These are phyloP conservation scores for Primulina huaijiensis DNA, from an alignment of 257 asterid species.

Conservation along the genomic window DNA sequence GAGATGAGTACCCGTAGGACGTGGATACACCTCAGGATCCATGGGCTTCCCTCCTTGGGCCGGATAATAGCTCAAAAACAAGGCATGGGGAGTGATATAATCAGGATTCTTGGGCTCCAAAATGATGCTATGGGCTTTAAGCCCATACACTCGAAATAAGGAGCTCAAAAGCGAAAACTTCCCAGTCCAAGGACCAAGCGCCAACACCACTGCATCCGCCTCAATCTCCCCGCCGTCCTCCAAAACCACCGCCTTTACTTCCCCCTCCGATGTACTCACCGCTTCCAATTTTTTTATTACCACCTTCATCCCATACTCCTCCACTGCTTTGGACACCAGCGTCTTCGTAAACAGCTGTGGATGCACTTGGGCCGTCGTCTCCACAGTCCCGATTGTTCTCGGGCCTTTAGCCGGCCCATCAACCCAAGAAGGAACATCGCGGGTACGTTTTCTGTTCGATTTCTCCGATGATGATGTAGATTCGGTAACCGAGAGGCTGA, in stretches of 20 bases:
- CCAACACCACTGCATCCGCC: slow-evolving; percentile 69
- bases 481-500: slow-evolving; percentile 57
- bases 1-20: slow-evolving; percentile 66
- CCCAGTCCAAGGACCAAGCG: slow-evolving; percentile 92
- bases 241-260: slow-evolving; percentile 55
- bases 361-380: slow-evolving; percentile 88
- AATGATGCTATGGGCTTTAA: slow-evolving; percentile 80
- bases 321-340: slow-evolving; percentile 60
- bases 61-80: slow-evolving; percentile 61
- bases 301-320: slow-evolving; percentile 58
- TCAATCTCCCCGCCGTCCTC: slow-evolving; percentile 55
- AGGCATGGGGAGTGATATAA: slow-evolving; percentile 54
- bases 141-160: slow-evolving; percentile 50
- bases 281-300: slow-evolving; percentile 61
- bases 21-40: slow-evolving; percentile 91
- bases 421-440: slow-evolving; percentile 65
- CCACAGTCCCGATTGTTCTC: slow-evolving; percentile 62
- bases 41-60: slow-evolving; percentile 63
- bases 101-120: slow-evolving; percentile 53
- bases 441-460: slow-evolving; percentile 19
- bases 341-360: slow-evolving; percentile 65
- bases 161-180: slow-evolving; percentile 50
- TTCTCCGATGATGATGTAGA: slow-evolving; percentile 28
- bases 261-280: slow-evolving; percentile 56
- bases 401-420: slow-evolving; percentile 63